phyloP scores from a whole-genome alignment of 768 basidiomycete species.

The Phallus indusiatus region DNA sequence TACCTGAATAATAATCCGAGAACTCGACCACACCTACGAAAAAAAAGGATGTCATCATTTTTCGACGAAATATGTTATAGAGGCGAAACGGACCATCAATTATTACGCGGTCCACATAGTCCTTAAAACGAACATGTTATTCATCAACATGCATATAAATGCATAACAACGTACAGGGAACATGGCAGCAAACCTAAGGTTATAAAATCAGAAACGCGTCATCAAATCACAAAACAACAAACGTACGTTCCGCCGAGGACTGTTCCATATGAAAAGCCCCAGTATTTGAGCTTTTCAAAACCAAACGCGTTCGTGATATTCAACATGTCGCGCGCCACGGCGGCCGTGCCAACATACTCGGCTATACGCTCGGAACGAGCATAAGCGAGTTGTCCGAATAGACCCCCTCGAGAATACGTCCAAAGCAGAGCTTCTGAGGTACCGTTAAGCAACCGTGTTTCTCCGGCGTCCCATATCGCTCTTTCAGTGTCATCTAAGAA shows the following conservation, averaged over 20 bases:
- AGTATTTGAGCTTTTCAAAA: constrained; percentile 22
- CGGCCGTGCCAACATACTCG: constrained; percentile 19
- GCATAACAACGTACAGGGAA: constrained; percentile 16
- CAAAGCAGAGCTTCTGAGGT: constrained; percentile 2
- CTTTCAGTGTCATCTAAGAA: constrained; percentile 1
- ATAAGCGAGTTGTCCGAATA: constrained; percentile 5
- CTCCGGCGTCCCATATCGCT: not conserved
- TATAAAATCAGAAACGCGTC: not conserved
- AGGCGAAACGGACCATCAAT: constrained; percentile 20
- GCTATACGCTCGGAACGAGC: constrained; percentile 5
- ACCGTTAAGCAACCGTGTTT: not conserved
- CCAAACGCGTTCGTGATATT: constrained; percentile 21
- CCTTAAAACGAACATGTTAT: constrained; percentile 10
- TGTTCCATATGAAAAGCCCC: constrained; percentile 16
- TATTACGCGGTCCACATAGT: constrained; percentile 24
- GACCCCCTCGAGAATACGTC: not conserved
- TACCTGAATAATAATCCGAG: constrained; percentile 3
- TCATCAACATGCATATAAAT: not conserved
- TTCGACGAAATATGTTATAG: not conserved
- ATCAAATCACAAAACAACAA: not conserved
- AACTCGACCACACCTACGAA: constrained; percentile 7
- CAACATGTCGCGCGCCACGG: constrained; percentile 24
- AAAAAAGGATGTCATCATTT: not conserved
- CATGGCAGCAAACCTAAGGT: constrained; percentile 21
- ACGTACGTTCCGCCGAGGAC: constrained; percentile 13